Evolutionary conservation across 768 basidiomycete species (phyloP), one percentile per base, ranked within the genome.

Genomic region (Auriscalpium microsporum): DNA sequence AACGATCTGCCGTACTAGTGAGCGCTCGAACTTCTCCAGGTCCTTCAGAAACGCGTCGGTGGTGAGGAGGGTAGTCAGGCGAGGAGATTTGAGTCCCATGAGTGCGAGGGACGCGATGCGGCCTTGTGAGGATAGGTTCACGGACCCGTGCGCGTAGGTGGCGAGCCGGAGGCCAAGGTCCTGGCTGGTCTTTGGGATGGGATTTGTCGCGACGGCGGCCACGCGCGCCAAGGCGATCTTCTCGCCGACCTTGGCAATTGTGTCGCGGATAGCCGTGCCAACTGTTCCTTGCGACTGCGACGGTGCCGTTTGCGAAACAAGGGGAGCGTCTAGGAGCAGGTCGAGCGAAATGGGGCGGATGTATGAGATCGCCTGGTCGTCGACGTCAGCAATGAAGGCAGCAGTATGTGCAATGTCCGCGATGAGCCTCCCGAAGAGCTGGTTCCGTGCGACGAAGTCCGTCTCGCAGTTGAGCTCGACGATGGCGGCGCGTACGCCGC

Each of bases 381-480:
- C 54, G 42, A 57, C 78, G 53, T 82, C 80, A 0, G 80, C 69
- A 45, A 90, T 73, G 64, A 83, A 88, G 7, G 91, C 91, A 36
- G 86, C 83, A 1, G 90, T 92, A 62, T 89, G 84, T 14, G 91
- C 87, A 61, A 96, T 85, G 62, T 90, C 84, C 42, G 78, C 75
- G 11, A 88, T 86, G 40, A 94, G 79, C 53, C 77, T 76, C 14
- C 81, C 76, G 64, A 98, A 98, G 11, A 92, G 74, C 56, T 86
- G 81, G 63, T 91, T 94, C 60, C 90, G 73, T 21, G 84, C 90
- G 33, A 98, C 94, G 67, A 96, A 98, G 72, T 98, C 94, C 52
- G 94, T 96, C 73, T 98, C 94, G 73, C 94, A 97, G 62, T 90
- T 91, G 58, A 96, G 75, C 69, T 98, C 94, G 55, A 97, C 74